Base-by-base conservation (phyloP, 23 red algal species). In the Gracilariopsis chorda region DNA sequence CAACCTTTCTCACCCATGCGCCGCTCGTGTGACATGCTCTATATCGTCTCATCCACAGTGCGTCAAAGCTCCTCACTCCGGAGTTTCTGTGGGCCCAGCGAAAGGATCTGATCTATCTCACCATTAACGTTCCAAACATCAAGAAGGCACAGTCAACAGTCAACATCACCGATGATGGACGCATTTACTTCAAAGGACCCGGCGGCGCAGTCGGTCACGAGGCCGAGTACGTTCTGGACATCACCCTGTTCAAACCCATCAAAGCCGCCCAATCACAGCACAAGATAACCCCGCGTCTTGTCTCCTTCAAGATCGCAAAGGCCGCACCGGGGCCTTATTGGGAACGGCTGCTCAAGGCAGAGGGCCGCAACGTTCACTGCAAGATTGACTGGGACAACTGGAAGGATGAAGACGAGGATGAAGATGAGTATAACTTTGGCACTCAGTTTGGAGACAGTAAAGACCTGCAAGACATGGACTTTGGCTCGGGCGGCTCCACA, bases 41-140 rank as follows among this genome's bases (percentile, higher is more conserved):
- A n/a, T n/a, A n/a, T n/a, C n/a, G n/a, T n/a, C n/a, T n/a, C n/a
- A n/a, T 39, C 32, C 0, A 4, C 3, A 73, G 67, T 46, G 67
- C 67, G 30, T 73, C 67, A 12, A 73, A 73, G 37, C 20, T 73
- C 20, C 67, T 73, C 32, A 97, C 86, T 7, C 96, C 96, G 12
- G 96, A 98, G 72, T 98, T 95, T 89, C 82, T 84, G 20, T 98
- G 96, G 96, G 96, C 96, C 20, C 96, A 98, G 73, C 82, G 90
- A 41, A 98, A 98, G 76, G 96, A 95, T 86, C 77, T 88, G 72
- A 48, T 98, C 17, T 98, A 83, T 78, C 68, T 98, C 10, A 98
- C 96, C 23, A 77, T 98, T 35, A 88, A 87, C 47, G 92, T 98
- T 21, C 92, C 96, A 10, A 98, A 98, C 81, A 92, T 98, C 1